Percentiles rank a stretch among this genome's conserved stretches.
Evolutionary conservation across 805 yeast genomes (phyloP).

Genomic region (Ogataea glucozyma): DNA sequence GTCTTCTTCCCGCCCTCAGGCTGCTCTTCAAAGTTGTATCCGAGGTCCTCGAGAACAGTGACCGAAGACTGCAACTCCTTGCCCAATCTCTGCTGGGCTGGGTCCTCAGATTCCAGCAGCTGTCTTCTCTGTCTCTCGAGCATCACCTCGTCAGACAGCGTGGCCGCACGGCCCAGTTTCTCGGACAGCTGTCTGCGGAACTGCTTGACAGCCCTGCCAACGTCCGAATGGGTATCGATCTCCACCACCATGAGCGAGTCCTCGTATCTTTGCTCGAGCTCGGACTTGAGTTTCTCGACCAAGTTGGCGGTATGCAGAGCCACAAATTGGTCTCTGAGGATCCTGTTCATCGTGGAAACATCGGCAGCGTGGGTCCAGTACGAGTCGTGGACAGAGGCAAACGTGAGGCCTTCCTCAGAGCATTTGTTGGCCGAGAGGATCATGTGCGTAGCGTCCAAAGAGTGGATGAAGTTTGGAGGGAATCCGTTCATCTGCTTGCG

Average conservation of each 20-base stretch:
- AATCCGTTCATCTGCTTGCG: constrained; percentile 90
- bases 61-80: constrained; percentile 67
- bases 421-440: constrained; percentile 82
- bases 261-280: constrained; percentile 77
- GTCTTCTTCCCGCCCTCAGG: constrained; percentile 23
- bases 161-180: constrained; percentile 54
- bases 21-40: constrained; percentile 20
- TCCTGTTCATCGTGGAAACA: constrained; percentile 66
- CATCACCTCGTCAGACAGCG: constrained; percentile 70
- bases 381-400: constrained; percentile 97
- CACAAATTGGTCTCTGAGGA: constrained; percentile 78
- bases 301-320: constrained; percentile 73
- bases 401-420: constrained; percentile 60
- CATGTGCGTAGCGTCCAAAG: constrained; percentile 97
- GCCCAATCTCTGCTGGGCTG: constrained; percentile 50
- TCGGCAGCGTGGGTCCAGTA: constrained; percentile 97
- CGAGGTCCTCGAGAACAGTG: constrained; percentile 46
- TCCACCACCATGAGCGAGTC: constrained; percentile 63
- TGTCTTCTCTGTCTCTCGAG: constrained; percentile 66
- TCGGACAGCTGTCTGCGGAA: constrained; percentile 51
- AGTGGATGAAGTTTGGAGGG: constrained; percentile 94
- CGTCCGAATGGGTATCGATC: constrained; percentile 52
- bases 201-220: constrained; percentile 50
- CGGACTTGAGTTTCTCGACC: constrained; percentile 67
- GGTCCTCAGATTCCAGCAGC: constrained; percentile 53